Evolutionary conservation across 1,284 basidiomycete species (phyloP).

Genomic region (Papiliotrema nemorosa): DNA sequence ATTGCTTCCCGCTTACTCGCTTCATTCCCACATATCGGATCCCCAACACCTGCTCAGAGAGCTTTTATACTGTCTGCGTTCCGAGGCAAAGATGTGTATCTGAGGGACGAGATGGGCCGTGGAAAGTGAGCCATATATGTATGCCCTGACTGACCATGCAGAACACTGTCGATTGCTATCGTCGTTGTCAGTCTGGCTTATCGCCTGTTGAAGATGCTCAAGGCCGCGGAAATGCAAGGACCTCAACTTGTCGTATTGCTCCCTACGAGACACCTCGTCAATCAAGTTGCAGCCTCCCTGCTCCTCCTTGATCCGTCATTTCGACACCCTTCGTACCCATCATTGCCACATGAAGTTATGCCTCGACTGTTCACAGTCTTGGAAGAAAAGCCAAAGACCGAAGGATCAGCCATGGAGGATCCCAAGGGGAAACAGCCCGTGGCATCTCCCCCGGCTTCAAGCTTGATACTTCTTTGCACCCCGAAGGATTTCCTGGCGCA

Average conservation of each 20-base stretch:
- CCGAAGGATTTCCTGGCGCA: conserved; percentile 1
- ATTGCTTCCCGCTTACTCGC: conserved; percentile 1
- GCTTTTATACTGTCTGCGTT: conserved; percentile 24
- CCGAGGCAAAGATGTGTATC: conserved; percentile 27
- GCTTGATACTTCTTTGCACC: conserved; percentile 1
- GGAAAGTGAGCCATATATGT: conserved; percentile 29
- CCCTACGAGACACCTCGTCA: conserved; percentile 27
- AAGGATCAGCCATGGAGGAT: background rate
- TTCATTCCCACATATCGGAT: conserved; percentile 20
- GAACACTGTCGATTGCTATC: conserved; percentile 25
- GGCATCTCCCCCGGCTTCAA: background rate
- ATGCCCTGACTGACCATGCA: background rate
- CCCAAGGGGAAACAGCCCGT: background rate
- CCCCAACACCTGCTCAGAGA: conserved; percentile 32
- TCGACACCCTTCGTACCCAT: background rate
- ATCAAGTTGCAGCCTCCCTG: conserved; percentile 22
- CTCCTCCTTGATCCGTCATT: conserved; percentile 9
- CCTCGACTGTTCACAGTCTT: conserved; percentile 3
- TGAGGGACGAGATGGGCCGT: conserved; percentile 36
- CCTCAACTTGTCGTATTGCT: conserved; percentile 22
- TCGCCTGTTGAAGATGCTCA: background rate
- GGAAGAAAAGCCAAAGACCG: background rate
- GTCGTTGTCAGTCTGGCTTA: conserved; percentile 19
- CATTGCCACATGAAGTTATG: background rate
- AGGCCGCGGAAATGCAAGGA: background rate